Conservation (phyloP, 2,329 filamentous ascomycete genomes). For the Penicillium hesseltinei region DNA sequence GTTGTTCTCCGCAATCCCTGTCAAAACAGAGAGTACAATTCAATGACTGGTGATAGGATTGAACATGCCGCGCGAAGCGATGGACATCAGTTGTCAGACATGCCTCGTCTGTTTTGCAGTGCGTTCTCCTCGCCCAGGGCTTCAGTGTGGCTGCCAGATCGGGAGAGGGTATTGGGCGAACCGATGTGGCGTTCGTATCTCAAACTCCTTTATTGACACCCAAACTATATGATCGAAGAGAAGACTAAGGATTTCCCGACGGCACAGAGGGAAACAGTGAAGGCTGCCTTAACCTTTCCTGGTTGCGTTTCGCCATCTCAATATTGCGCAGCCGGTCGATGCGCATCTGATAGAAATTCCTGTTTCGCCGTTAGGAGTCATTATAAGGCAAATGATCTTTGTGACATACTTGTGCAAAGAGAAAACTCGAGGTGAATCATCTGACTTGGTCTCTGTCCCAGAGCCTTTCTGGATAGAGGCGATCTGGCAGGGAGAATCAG, state of each 20-base stretch:
- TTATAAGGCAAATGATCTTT: neutral
- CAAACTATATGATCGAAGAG: neutral
- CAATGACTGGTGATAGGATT: neutral
- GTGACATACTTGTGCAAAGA: conserved; percentile 69
- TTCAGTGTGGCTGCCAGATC: neutral
- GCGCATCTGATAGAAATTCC: conserved; percentile 82
- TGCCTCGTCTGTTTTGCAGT: neutral
- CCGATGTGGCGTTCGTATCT: neutral
- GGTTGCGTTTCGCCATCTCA: conserved; percentile 77
- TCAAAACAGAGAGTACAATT: neutral
- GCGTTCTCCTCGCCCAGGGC: neutral
- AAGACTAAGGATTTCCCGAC: conserved; percentile 48
- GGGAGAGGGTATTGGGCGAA: neutral
- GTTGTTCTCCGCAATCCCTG: neutral
- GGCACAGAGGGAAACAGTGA: conserved; percentile 83
- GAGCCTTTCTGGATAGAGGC: conserved; percentile 48
- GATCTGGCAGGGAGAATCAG: conserved; percentile 22
- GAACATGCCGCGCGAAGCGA: neutral
- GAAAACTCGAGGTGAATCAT: conserved; percentile 77
- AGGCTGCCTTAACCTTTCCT: conserved; percentile 75
- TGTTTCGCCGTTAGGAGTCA: conserved; percentile 37
- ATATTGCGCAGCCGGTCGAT: conserved; percentile 73
- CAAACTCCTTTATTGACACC: neutral
- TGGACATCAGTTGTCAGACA: neutral
- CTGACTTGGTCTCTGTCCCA: conserved; percentile 42